These are phyloP conservation scores for Saccharata proteae DNA, from an alignment of 2,329 filamentous ascomycete genomes.

Conservation along the genomic window DNA sequence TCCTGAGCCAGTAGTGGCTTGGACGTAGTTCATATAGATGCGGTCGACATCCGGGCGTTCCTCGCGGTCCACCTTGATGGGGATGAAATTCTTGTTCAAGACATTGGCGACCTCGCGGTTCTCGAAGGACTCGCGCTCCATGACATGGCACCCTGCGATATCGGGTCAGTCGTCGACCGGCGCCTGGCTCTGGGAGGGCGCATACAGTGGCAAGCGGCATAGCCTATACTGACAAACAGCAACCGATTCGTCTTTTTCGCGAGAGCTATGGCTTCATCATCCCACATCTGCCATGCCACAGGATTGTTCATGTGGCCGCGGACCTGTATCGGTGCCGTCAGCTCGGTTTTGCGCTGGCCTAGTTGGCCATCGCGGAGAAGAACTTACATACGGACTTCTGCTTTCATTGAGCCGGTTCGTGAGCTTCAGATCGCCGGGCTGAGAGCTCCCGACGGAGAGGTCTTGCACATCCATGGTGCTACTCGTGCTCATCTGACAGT, in stretches of 20 bases:
- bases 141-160: slow-evolving; percentile 56
- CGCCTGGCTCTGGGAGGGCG: slow-evolving; percentile 10
- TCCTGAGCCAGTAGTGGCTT: slow-evolving; percentile 78
- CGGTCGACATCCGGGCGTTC: slow-evolving; percentile 88
- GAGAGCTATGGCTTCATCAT: slow-evolving; percentile 60
- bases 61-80: slow-evolving; percentile 86
- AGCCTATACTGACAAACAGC: slow-evolving; percentile 89
- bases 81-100: slow-evolving; percentile 79
- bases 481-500: too few species aligned
- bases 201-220: slow-evolving; percentile 88
- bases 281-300: slow-evolving; percentile 87
- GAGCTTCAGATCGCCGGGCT: slow-evolving; percentile 3
- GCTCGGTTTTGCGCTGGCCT: background rate
- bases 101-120: slow-evolving; percentile 68
- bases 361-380: background rate
- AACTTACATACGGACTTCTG: slow-evolving; percentile 53
- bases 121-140: slow-evolving; percentile 84
- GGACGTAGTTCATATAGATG: slow-evolving; percentile 97
- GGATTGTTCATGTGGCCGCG: slow-evolving; percentile 66
- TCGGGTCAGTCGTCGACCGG: slow-evolving; percentile 5
- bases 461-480: slow-evolving; percentile 19
- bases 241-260: slow-evolving; percentile 75
- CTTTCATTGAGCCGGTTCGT: slow-evolving; percentile 47
- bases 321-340: slow-evolving; percentile 36
- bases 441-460: slow-evolving; percentile 9